Evolutionary conservation across 768 basidiomycete species (phyloP).

Genomic region (Fomitopsis pulvina): DNA sequence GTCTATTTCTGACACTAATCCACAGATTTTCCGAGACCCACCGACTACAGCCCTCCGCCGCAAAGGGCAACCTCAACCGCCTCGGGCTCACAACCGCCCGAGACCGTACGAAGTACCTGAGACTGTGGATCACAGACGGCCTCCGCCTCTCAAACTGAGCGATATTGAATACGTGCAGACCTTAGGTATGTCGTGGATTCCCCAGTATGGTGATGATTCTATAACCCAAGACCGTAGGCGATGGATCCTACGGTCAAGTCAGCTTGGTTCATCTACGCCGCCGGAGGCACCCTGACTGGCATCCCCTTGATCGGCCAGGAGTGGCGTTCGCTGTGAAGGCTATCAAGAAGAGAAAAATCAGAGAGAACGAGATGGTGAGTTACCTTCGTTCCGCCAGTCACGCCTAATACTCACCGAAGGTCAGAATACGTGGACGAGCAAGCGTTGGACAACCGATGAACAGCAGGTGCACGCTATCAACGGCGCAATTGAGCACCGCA

Average conservation of each 20-base stretch:
- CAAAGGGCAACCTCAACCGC: too few species aligned
- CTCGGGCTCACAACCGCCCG: too few species aligned
- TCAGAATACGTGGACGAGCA: background rate
- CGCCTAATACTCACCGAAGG: background rate
- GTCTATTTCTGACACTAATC: too few species aligned
- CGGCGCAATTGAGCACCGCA: background rate
- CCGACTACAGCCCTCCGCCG: too few species aligned
- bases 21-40: too few species aligned
- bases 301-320: background rate
- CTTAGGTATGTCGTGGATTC: background rate
- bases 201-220: background rate
- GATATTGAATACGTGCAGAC: background rate
- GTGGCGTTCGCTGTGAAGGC: constrained; percentile 1
- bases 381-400: background rate
- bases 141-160: background rate
- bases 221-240: background rate
- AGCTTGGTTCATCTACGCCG: background rate
- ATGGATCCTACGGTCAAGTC: background rate
- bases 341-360: background rate
- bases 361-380: background rate
- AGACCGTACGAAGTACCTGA: too few species aligned
- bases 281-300: background rate
- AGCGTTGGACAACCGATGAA: background rate
- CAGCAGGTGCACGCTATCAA: background rate
- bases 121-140: too few species aligned